phyloP scores from a whole-genome alignment of 805 yeast species.

The Sugiyamaella boreocaroliniensis region DNA sequence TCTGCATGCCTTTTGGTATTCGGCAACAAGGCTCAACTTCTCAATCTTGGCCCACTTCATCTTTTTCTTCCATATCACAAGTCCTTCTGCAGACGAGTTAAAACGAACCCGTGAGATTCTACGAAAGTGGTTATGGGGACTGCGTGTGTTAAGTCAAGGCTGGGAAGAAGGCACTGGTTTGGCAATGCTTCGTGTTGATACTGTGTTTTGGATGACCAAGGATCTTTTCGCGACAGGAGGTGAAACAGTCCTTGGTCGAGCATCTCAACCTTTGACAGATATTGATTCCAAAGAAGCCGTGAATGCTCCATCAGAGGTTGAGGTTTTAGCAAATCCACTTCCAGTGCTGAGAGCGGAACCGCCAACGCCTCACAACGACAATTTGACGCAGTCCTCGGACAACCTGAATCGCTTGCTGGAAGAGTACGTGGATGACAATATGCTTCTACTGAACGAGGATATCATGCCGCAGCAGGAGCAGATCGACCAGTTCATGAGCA shows the following conservation, averaged over 20 bases:
- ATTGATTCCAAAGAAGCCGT: neutral
- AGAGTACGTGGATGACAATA: constrained; percentile 9
- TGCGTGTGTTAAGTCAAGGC: constrained; percentile 28
- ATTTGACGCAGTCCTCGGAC: neutral
- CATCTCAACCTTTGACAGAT: neutral
- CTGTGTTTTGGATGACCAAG: constrained; percentile 28
- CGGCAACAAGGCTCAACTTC: constrained; percentile 26
- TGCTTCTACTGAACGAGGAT: constrained; percentile 19
- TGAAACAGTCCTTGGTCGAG: neutral
- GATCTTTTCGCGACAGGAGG: constrained; percentile 11
- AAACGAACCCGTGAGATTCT: constrained; percentile 23
- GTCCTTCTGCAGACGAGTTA: constrained; percentile 23
- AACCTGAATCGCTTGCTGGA: neutral
- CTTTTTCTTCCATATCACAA: constrained; percentile 29
- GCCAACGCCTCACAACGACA: neutral
- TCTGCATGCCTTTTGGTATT: constrained; percentile 32
- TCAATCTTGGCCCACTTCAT: constrained; percentile 31
- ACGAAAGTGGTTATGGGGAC: constrained; percentile 30
- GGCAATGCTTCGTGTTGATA: constrained; percentile 29
- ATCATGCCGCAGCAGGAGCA: constrained; percentile 21
- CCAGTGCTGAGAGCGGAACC: neutral
- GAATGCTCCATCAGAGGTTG: neutral
- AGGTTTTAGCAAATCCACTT: neutral
- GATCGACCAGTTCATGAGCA: constrained; percentile 12
- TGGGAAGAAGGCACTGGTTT: constrained; percentile 35